Conservation (phyloP, 202 grass and related monocot genomes). For the Carex arenaria region DNA sequence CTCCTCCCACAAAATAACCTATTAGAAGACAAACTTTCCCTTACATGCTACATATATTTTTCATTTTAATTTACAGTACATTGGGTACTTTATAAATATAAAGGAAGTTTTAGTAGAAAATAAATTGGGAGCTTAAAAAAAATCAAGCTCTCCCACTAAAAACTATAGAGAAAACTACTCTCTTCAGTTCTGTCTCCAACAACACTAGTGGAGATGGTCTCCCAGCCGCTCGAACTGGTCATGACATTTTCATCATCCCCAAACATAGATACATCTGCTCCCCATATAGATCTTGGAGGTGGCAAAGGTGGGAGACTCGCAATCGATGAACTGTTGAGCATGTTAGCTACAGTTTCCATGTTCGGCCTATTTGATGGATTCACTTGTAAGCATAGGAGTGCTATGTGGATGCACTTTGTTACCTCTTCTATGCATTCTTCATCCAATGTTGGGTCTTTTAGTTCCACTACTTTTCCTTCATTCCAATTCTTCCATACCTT, state of each 20-base stretch:
- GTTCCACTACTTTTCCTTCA: background rate
- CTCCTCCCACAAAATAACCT: too few relatives aligned
- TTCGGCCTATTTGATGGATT: constrained; percentile 5
- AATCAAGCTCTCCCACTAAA: background rate
- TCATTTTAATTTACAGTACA: too few relatives aligned
- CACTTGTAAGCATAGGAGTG: background rate
- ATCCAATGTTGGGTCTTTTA: background rate
- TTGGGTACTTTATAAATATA: too few relatives aligned
- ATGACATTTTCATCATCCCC: background rate
- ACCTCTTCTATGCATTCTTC: background rate
- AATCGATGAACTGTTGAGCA: background rate
- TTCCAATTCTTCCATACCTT: background rate
- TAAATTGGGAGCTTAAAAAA: background rate
- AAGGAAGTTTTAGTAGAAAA: too few relatives aligned
- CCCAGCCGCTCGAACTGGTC: background rate
- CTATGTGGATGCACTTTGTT: background rate
- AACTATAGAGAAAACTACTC: background rate
- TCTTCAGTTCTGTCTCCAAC: background rate
- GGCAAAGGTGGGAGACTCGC: background rate
- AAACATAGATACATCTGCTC: background rate
- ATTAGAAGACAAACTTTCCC: too few relatives aligned
- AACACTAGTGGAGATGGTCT: background rate
- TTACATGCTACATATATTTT: too few relatives aligned
- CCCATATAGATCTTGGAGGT: background rate
- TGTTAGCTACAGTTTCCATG: constrained; percentile 10